Evolutionary conservation across 768 basidiomycete species (phyloP).

Genomic region (Favolaschia claudopus): DNA sequence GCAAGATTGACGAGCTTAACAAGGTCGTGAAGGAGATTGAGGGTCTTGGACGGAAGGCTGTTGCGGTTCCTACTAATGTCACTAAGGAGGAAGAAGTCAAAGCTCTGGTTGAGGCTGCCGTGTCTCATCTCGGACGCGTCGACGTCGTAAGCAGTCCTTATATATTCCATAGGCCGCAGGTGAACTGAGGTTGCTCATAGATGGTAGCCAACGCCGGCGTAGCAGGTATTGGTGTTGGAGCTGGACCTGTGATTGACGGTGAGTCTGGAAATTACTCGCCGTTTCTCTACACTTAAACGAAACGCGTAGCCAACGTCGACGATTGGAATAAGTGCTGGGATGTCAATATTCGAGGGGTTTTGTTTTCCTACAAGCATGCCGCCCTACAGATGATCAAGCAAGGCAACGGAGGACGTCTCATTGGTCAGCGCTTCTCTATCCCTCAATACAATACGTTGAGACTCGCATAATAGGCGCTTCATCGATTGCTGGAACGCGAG

Average conservation of each 20-base stretch:
- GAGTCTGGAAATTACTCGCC: not conserved
- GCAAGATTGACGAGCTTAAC: slow-evolving; percentile 26
- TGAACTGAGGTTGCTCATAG: slow-evolving; percentile 15
- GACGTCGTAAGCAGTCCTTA: slow-evolving; percentile 31
- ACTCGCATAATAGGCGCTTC: slow-evolving; percentile 33
- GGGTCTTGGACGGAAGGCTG: slow-evolving; percentile 24
- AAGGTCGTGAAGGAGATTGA: slow-evolving; percentile 35
- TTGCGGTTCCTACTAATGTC: slow-evolving; percentile 34
- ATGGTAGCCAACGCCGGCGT: slow-evolving; percentile 44
- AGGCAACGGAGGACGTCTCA: slow-evolving; percentile 37
- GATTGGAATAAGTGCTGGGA: slow-evolving; percentile 28
- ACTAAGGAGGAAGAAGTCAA: slow-evolving; percentile 35
- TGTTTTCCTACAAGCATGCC: slow-evolving; percentile 36
- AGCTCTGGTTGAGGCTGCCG: slow-evolving; percentile 30
- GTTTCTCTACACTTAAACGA: not conserved
- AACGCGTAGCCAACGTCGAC: slow-evolving; percentile 21
- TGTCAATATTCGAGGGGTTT: slow-evolving; percentile 34
- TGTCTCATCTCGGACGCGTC: slow-evolving; percentile 26
- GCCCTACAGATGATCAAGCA: slow-evolving; percentile 38
- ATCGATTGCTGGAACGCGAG: slow-evolving; percentile 38
- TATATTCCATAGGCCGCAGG: not conserved
- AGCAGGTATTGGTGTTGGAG: slow-evolving; percentile 3
- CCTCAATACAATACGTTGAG: not conserved
- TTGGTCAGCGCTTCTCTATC: slow-evolving; percentile 27
- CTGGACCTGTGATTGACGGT: slow-evolving; percentile 28